Evolutionary conservation across 129 eudicot species (phyloP), one percentile per base, ranked within the genome.

Genomic region (Apium graveolens): DNA sequence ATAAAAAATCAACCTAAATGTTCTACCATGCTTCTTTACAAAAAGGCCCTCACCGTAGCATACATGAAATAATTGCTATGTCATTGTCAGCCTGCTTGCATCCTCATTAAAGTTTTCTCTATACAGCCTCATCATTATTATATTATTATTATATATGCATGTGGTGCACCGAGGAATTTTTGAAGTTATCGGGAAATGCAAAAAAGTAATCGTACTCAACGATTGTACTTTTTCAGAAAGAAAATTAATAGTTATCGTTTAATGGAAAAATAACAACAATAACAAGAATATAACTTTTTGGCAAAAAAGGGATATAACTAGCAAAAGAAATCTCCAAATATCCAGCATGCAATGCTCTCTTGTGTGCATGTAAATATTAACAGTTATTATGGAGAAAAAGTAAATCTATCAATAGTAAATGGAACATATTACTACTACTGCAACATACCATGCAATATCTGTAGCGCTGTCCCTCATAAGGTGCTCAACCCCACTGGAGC

Each of bases 401-500:
- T n/a, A 34, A 48, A 66, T 79, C 5, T 24, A 32, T 7, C 48
- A 5, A 37, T 3, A 27, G 10, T 14, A 70, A 31, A 66, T 37
- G 44, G 82, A 60, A 60, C 31, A 41, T 29, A n/a, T n/a, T n/a
- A 43, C n/a, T 27, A 74, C 75, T 5, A 32, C 49, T 32, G 39
- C 14, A 76, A 62, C 79, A 66, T 78, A 89, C 91, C 88, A 66
- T 79, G 83, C 80, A 69, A 83, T 82, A 78, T 89, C 92, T 34
- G 80, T 78, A 78, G 79, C 48, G 70, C 69, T 80, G 32, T 84
- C 81, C 76, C 80, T 86, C 81, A 94, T 81, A 21, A 84, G 44
- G 73, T 83, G 87, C 84, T 88, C 93, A 73, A 63, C 83, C 42
- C 89, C 86, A 55, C 79, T 85, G 31, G 87, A 57, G 79, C 85